phyloP scores from a whole-genome alignment of 306 rosid genomes.

The Cicer bijugum region DNA sequence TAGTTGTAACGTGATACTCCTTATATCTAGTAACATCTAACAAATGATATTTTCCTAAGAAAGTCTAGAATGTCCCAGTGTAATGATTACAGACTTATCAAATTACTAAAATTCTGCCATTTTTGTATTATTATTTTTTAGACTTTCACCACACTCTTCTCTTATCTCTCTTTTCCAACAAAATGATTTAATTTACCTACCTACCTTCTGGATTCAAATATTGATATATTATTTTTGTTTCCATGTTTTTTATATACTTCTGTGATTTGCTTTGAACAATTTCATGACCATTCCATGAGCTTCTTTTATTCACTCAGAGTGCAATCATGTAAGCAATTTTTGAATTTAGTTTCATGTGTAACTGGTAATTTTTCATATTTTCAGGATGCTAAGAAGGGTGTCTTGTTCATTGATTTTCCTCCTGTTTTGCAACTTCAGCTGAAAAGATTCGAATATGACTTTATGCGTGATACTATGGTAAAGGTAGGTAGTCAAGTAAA shows the following conservation, averaged over 20 bases:
- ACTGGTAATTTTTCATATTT: slow-evolving; percentile 42
- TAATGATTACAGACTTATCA: background rate
- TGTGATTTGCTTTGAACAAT: background rate
- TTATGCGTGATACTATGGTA: slow-evolving; percentile 97
- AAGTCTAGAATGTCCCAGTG: background rate
- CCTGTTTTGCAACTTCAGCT: slow-evolving; percentile 99
- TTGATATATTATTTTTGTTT: slow-evolving; percentile 27
- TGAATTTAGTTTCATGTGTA: slow-evolving; percentile 11
- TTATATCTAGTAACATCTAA: background rate
- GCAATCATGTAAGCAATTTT: slow-evolving; percentile 15
- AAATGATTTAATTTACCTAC: slow-evolving; percentile 25
- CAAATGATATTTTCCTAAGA: background rate
- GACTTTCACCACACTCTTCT: background rate
- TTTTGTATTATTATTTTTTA: background rate
- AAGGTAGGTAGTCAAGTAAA: slow-evolving; percentile 66
- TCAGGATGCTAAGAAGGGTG: slow-evolving; percentile 99
- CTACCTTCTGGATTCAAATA: background rate
- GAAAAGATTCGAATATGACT: slow-evolving; percentile 96
- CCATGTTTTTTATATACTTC: background rate
- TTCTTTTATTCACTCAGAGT: slow-evolving; percentile 27
- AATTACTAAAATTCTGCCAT: too few relatives aligned
- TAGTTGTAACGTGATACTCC: background rate
- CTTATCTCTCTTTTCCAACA: background rate
- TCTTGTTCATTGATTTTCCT: slow-evolving; percentile 90
- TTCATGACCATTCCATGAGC: slow-evolving; percentile 11